A percentile compares a stretch with the other conserved stretches of the same genome.
Evolutionary conservation across 1,284 basidiomycete species (phyloP).

Genomic region (Hymenochaete sp.): DNA sequence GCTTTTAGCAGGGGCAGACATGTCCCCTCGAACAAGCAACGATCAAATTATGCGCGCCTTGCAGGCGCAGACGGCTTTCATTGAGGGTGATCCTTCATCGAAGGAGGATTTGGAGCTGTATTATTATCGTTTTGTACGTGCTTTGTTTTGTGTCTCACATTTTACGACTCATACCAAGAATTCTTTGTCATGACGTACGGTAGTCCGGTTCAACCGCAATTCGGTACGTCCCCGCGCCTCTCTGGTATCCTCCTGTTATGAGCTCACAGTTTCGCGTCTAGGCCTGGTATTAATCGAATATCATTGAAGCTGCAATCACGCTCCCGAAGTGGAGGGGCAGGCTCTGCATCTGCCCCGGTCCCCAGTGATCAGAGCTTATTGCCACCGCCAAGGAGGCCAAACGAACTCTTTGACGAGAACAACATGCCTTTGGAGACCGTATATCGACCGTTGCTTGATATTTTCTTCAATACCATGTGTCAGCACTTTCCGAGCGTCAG

Average conservation of each 20-base stretch:
- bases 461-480: constrained; percentile 29
- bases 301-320: constrained; percentile 31
- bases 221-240: constrained; percentile 15
- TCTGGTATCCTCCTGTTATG: constrained; percentile 19
- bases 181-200: not conserved
- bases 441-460: constrained; percentile 29
- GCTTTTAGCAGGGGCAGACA: not conserved
- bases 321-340: not conserved
- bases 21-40: not conserved
- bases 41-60: constrained; percentile 27
- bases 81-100: constrained; percentile 28
- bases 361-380: constrained; percentile 19
- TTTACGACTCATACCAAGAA: not conserved
- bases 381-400: constrained; percentile 17
- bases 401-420: constrained; percentile 27
- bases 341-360: constrained; percentile 21
- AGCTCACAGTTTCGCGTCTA: too few relatives aligned
- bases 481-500: constrained; percentile 32
- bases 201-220: constrained; percentile 30
- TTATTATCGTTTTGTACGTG: constrained; percentile 35
- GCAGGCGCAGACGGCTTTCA: constrained; percentile 30
- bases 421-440: constrained; percentile 30
- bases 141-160: constrained; percentile 20
- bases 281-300: constrained; percentile 35
- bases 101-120: constrained; percentile 29